These are phyloP conservation scores for Neonectria magnoliae DNA, from an alignment of 2,329 filamentous ascomycete genomes.

Conservation along the genomic window DNA sequence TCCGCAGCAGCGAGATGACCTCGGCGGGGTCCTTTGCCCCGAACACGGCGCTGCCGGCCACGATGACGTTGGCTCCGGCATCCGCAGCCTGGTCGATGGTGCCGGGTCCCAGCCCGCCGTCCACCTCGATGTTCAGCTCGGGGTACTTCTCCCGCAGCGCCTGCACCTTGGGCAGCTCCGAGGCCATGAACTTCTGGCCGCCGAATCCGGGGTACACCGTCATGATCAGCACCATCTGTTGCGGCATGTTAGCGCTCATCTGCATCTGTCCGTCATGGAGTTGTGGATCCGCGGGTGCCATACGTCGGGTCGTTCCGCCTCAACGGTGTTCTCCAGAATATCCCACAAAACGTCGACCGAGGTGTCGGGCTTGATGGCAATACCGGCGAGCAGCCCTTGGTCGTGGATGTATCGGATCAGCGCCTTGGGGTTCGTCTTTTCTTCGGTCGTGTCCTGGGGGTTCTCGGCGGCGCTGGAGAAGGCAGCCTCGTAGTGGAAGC, in stretches of 20 bases:
- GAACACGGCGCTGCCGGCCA: constrained; percentile 95
- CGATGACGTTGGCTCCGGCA: constrained; percentile 97
- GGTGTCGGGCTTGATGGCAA: constrained; percentile 95
- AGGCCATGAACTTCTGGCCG: constrained; percentile 98
- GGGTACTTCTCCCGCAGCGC: constrained; percentile 87
- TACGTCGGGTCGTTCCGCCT: constrained; percentile 88
- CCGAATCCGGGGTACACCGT: constrained; percentile 98
- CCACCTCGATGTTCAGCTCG: constrained; percentile 95
- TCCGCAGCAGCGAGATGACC: constrained; percentile 83
- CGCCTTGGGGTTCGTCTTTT: constrained; percentile 82
- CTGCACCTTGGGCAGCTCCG: constrained; percentile 91
- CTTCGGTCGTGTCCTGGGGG: constrained; percentile 74
- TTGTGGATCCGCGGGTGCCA: constrained; percentile 50
- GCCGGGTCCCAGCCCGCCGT: constrained; percentile 86
- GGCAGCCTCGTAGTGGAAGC: constrained; percentile 99
- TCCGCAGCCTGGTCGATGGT: constrained; percentile 96
- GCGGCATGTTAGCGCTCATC: constrained; percentile 22
- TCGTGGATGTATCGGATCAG: constrained; percentile 92
- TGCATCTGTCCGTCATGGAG: background rate
- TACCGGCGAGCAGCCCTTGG: constrained; percentile 86
- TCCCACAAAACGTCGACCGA: constrained; percentile 92
- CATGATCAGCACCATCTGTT: constrained; percentile 97
- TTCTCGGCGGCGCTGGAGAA: constrained; percentile 86
- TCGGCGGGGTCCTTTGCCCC: constrained; percentile 88
- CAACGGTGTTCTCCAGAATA: constrained; percentile 77